Evolutionary conservation across 192 early-diverging fungal genomes (phyloP).

Genomic region (Chytriomyces confervae): DNA sequence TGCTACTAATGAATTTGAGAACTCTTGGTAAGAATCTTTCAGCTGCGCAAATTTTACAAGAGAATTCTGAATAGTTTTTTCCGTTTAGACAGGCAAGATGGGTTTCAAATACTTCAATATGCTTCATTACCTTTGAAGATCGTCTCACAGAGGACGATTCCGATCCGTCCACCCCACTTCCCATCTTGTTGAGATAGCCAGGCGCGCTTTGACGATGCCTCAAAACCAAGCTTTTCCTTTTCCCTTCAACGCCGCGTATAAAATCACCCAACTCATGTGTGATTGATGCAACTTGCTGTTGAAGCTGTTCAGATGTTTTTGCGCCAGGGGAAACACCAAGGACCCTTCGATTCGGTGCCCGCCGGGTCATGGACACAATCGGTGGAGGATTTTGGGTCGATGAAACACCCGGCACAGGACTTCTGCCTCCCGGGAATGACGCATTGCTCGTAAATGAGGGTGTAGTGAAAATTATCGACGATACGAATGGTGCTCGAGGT

Average conservation of each 20-base stretch:
- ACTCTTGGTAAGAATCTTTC: constrained; percentile 30
- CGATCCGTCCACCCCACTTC: not conserved
- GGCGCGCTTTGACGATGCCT: not conserved
- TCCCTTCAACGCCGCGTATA: constrained; percentile 1
- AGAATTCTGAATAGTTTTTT: too few relatives aligned
- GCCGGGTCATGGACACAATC: not conserved
- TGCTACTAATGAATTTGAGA: constrained; percentile 13
- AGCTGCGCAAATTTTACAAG: constrained; percentile 21
- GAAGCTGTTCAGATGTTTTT: not conserved
- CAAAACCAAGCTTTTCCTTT: constrained; percentile 6
- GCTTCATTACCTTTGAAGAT: constrained; percentile 10
- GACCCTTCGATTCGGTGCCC: not conserved
- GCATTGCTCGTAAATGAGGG: not conserved
- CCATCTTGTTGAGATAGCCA: too few relatives aligned
- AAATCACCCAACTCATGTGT: constrained; percentile 21
- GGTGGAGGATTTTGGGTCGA: not conserved
- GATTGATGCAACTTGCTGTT: not conserved
- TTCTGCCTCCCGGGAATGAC: not conserved
- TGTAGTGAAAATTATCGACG: not conserved
- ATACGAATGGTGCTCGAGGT: not conserved
- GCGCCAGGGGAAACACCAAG: not conserved
- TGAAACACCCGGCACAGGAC: not conserved
- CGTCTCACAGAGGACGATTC: not conserved
- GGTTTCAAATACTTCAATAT: too few relatives aligned
- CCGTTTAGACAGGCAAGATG: too few relatives aligned